Evolutionary conservation across 345 rosid species (phyloP).

Genomic region (Melaleuca quinquenervia): DNA sequence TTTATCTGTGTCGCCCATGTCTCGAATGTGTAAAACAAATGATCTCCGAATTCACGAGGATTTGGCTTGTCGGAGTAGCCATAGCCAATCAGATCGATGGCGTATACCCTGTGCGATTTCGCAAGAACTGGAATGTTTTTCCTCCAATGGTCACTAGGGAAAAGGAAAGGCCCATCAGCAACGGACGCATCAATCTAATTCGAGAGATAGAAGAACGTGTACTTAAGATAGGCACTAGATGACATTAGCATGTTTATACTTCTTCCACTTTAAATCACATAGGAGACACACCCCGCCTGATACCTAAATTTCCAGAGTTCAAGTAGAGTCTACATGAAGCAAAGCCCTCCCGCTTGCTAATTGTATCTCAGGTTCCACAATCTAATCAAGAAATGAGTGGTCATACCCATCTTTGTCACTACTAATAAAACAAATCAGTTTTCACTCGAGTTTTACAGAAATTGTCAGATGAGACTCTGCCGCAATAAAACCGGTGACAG

Average conservation of each 20-base stretch:
- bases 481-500: background rate
- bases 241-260: background rate
- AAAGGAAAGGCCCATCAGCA: background rate
- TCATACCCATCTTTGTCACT: background rate
- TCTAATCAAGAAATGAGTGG: background rate
- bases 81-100: conserved; percentile 87
- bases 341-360: background rate
- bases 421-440: background rate
- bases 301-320: background rate
- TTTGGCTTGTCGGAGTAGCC: conserved; percentile 92
- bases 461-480: background rate
- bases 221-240: background rate
- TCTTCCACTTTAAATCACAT: background rate
- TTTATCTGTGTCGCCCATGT: conserved; percentile 81
- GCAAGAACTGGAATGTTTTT: conserved; percentile 77
- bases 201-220: background rate
- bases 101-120: conserved; percentile 53
- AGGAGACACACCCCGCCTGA: background rate
- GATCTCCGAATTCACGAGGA: conserved; percentile 47
- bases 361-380: background rate
- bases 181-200: background rate
- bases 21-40: conserved; percentile 73
- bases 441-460: background rate
- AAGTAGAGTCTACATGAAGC: background rate
- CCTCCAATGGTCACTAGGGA: conserved; percentile 75